Base-by-base conservation (phyloP, 192 early-diverging fungal species). In the Entomortierella chlamydospora region DNA sequence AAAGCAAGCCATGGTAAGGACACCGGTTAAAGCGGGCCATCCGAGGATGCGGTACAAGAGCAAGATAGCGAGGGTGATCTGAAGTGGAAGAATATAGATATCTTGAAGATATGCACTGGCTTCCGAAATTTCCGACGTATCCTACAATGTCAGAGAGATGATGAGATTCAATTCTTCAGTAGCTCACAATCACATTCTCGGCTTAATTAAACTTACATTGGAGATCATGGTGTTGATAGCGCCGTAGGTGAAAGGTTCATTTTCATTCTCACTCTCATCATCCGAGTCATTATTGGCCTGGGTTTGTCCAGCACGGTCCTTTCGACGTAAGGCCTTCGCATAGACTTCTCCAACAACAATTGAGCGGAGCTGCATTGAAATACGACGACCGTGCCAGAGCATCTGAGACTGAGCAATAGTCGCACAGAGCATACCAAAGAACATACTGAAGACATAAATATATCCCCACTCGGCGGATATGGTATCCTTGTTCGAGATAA, bases 31-130 rank as follows among this genome's bases (percentile, higher is more conserved):
- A 29, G 95, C 95, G 20, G 95, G 87, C 34, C 86, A 82, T 12
- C 97, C 97, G 43, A 99, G 79, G 39, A 99, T 83, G 28, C 73
- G 76, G 64, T 95, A 91, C 52, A 99, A 80, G 61, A 87, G 88
- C 77, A 78, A 74, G 6, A 94, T 80, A n/a, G 90, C 91, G 12
- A 95, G 77, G 17, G 87, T 37, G 50, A 94, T 85, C 54, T 89
- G 87, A 37, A 93, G 74, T 26, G 93, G 93, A 31, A 86, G 81
- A 25, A 81, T 83, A 65, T 92, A 91, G 20, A 93, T 49, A 23
- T 76, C 85, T 52, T 87, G 58, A 52, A 87, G 57, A 37, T 76
- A 81, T 11, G 81, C 81, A 64, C 78, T 87, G 49, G 72, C 83
- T 7, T 73, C 79, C 1, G 82, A 72, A 34, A 84, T 83, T 47